These are phyloP conservation scores for Alternaria alternata DNA, from an alignment of 2,329 filamentous ascomycete genomes.

Conservation along the genomic window DNA sequence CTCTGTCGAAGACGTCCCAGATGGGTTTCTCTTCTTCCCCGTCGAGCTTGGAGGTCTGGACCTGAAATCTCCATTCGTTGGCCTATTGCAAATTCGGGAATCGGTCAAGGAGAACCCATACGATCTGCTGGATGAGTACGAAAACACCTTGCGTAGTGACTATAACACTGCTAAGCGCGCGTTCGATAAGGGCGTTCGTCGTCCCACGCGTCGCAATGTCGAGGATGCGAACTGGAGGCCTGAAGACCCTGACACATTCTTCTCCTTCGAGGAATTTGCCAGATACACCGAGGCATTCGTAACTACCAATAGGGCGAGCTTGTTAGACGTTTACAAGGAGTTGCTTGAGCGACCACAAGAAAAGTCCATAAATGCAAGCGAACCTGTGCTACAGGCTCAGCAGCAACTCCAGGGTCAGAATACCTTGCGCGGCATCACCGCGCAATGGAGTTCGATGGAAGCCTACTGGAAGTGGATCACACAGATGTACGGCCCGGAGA, in stretches of 20 bases:
- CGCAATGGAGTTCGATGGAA: slow-evolving; percentile 39
- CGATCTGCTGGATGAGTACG: slow-evolving; percentile 55
- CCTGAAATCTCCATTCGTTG: slow-evolving; percentile 60
- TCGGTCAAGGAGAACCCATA: slow-evolving; percentile 44
- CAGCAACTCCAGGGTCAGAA: slow-evolving; percentile 27
- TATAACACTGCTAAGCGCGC: slow-evolving; percentile 46
- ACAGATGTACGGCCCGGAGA: slow-evolving; percentile 49
- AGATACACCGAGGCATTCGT: slow-evolving; percentile 31
- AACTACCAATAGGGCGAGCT: slow-evolving; percentile 14
- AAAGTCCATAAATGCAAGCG: slow-evolving; percentile 28
- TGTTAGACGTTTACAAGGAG: slow-evolving; percentile 25
- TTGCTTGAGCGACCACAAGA: slow-evolving; percentile 34
- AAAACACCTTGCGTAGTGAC: slow-evolving; percentile 38
- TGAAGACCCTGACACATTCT: slow-evolving; percentile 30
- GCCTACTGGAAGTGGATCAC: slow-evolving; percentile 50
- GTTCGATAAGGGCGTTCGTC: slow-evolving; percentile 41
- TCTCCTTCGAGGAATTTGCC: slow-evolving; percentile 39
- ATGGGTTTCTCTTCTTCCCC: slow-evolving; percentile 63
- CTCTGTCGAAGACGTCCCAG: slow-evolving; percentile 56
- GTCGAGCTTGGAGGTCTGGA: slow-evolving; percentile 61
- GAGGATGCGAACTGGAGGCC: slow-evolving; percentile 24
- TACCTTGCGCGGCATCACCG: slow-evolving; percentile 35
- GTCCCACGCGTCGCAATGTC: slow-evolving; percentile 1
- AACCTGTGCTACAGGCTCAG: slow-evolving; percentile 32
- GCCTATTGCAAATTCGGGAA: slow-evolving; percentile 55